Conservation (phyloP, 1,139 yeast species). For the Suhomyces atakaporum region DNA sequence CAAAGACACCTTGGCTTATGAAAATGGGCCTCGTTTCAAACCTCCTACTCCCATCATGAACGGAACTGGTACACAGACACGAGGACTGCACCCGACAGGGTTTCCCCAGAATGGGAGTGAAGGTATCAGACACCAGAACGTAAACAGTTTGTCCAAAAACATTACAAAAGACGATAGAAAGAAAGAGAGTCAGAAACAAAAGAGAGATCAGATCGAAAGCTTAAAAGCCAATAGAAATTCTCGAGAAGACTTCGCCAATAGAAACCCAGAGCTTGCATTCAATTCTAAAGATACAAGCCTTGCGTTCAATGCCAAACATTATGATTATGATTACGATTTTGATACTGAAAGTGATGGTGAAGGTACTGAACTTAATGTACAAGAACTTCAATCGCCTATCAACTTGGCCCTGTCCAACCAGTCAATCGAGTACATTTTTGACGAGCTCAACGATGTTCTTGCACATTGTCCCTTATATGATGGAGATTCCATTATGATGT, state of each 20-base stretch:
- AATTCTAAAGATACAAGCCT: too few relatives aligned
- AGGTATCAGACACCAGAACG: too few relatives aligned
- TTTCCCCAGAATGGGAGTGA: not conserved
- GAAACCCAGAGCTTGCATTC: too few relatives aligned
- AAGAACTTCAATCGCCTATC: slow-evolving; percentile 1
- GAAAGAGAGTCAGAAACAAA: not conserved
- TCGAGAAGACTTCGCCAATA: too few relatives aligned
- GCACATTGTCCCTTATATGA: slow-evolving; percentile 46
- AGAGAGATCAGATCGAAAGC: not conserved
- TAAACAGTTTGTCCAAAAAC: too few relatives aligned
- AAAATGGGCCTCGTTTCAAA: slow-evolving; percentile 26
- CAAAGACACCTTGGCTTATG: slow-evolving; percentile 29
- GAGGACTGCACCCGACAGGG: not conserved
- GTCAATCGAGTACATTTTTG: slow-evolving; percentile 27
- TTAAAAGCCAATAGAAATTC: not conserved
- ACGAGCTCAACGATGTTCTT: slow-evolving; percentile 28
- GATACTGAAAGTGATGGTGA: slow-evolving; percentile 4
- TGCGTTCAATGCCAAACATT: too few relatives aligned
- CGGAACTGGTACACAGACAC: not conserved
- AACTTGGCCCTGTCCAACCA: slow-evolving; percentile 19
- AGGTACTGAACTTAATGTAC: slow-evolving; percentile 1
- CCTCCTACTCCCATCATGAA: slow-evolving; percentile 4
- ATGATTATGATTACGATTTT: too few relatives aligned
- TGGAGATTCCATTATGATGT: slow-evolving; percentile 42
- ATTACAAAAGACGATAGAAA: not conserved